Base-by-base conservation (phyloP, 1,139 yeast genomes). In the Ashbya aceris region DNA sequence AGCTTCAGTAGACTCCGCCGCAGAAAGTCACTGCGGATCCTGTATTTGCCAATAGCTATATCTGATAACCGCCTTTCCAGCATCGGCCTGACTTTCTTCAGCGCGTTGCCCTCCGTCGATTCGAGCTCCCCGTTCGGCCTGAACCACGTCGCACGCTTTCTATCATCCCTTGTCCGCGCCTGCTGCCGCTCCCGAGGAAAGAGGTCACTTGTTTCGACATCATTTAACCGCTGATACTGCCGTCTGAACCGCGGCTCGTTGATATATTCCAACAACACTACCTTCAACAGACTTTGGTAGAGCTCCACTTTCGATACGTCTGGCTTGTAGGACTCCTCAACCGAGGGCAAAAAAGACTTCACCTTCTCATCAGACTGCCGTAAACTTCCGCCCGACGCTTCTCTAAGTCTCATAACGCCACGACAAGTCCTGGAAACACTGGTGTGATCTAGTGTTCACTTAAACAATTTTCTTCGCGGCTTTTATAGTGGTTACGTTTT, bases 191-290 rank as follows among this genome's bases (percentile, higher is more conserved):
- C 54, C 44, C 43, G n/a, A 3, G 14, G n/a, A 6, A 14, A 23
- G 10, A n/a, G 29, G 4, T 48, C 51, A 6, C 45, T 39, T 1
- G 40, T 39, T 30, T 38, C 40, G 3, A 36, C 35, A 2, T 44
- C 14, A 1, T 37, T 27, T 23, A 44, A 27, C 13, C 20, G 38
- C 20, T 28, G 30, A 30, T 37, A 45, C 17, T 44, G 28, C 17
- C 45, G 50, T 40, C 70, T 58, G 60, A 77, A 78, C 29, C 83
- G 58, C 3, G 79, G 80, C 54, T 77, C 83, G 47, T 71, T 74
- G 44, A 71, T 62, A 52, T 78, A 76, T 46, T 76, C 80, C 11
- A 77, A 58, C n/a, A 78, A 56, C 8, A 76, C 51, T 4, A 74
- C 62, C 52, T 74, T 75, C 33, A 78, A 52, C 33, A 49, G 50